phyloP scores from a whole-genome alignment of 2,329 filamentous ascomycete genomes.

The Zymoseptoria crescenta region DNA sequence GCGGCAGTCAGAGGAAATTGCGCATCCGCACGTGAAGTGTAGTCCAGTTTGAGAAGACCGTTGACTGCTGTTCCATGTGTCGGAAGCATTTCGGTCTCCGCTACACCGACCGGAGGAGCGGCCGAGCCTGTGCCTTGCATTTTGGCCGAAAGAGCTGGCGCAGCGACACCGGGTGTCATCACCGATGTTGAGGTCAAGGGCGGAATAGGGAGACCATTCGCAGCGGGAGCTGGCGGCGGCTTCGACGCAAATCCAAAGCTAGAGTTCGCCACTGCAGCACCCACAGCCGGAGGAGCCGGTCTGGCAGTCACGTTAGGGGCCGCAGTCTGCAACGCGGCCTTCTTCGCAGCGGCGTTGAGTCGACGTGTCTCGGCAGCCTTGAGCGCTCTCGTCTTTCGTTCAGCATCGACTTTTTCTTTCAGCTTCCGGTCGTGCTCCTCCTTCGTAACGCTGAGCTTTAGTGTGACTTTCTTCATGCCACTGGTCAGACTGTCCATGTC shows the following conservation, averaged over 20 bases:
- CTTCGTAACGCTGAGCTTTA: conserved; percentile 48
- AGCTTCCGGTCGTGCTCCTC: conserved; percentile 46
- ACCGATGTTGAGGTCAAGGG: background rate
- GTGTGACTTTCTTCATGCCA: conserved; percentile 50
- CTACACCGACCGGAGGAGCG: background rate
- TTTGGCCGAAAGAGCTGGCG: background rate
- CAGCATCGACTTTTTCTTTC: conserved; percentile 38
- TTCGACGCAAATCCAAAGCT: background rate
- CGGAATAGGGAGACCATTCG: background rate
- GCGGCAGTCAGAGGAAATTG: background rate
- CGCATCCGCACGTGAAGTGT: background rate
- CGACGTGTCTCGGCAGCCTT: conserved; percentile 28
- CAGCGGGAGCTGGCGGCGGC: background rate
- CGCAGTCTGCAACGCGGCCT: conserved; percentile 14
- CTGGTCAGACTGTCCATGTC: conserved; percentile 45
- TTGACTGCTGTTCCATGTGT: background rate
- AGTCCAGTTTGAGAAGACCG: background rate
- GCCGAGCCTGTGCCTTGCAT: background rate
- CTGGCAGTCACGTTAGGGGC: background rate
- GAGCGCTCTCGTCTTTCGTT: conserved; percentile 26
- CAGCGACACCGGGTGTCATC: background rate
- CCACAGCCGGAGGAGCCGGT: background rate
- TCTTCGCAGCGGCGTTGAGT: conserved; percentile 28
- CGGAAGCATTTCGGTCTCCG: background rate
- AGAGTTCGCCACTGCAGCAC: background rate